phyloP scores from a whole-genome alignment of 2,329 filamentous ascomycete genomes.

The Xylariaceae sp. region DNA sequence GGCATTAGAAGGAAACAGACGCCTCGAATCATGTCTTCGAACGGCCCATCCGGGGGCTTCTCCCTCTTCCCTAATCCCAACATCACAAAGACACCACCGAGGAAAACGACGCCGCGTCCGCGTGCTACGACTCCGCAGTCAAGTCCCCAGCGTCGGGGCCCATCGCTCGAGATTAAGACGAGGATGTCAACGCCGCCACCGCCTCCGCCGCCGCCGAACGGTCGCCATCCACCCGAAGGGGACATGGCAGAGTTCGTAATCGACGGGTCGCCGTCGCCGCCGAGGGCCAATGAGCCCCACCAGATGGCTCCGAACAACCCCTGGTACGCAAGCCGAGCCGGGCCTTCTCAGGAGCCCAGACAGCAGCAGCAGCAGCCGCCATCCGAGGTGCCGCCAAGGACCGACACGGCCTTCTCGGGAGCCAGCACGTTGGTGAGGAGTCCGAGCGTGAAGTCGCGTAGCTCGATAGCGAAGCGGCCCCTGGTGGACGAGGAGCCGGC shows the following conservation, averaged over 20 bases:
- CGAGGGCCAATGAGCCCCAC: conserved; percentile 4
- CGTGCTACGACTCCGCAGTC: conserved; percentile 21
- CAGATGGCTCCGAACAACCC: conserved; percentile 19
- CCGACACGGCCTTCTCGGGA: conserved; percentile 45
- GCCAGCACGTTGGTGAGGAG: conserved; percentile 41
- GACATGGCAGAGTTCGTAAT: conserved; percentile 22
- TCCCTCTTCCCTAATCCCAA: conserved; percentile 50
- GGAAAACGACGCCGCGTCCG: conserved; percentile 33
- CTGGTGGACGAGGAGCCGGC: conserved; percentile 30
- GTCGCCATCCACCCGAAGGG: conserved; percentile 19
- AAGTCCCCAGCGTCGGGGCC: conserved; percentile 14
- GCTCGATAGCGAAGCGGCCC: conserved; percentile 51
- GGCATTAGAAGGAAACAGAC: background rate
- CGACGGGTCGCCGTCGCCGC: conserved; percentile 19
- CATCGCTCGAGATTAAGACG: conserved; percentile 25
- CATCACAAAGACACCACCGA: conserved; percentile 30
- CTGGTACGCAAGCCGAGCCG: conserved; percentile 18
- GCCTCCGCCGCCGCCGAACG: conserved; percentile 22
- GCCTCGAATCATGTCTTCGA: conserved; percentile 13
- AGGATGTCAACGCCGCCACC: no score
- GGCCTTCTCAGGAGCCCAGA: no score
- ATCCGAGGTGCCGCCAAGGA: conserved; percentile 36
- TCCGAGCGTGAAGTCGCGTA: conserved; percentile 42
- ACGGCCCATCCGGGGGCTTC: conserved; percentile 38
- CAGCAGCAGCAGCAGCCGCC: no score